Conservation (phyloP, 2,329 filamentous ascomycete genomes). For the Cadophora gregata region DNA sequence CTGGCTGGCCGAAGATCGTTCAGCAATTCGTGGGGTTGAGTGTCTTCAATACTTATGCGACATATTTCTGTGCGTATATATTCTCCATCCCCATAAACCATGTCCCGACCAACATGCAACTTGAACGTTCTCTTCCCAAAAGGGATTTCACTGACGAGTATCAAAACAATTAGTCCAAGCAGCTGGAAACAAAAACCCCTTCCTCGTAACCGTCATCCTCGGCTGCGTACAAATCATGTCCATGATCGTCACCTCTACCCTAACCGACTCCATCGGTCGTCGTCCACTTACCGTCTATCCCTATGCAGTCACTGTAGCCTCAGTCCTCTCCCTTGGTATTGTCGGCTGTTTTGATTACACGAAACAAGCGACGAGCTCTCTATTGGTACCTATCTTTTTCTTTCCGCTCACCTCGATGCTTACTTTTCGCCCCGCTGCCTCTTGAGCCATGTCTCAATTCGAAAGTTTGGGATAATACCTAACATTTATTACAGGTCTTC, state of each 20-base stretch:
- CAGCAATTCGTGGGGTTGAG: constrained; percentile 36
- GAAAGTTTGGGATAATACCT: too few relatives aligned
- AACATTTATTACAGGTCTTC: constrained; percentile 45
- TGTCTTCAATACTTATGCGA: constrained; percentile 35
- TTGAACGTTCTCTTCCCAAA: not conserved
- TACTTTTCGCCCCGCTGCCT: too few relatives aligned
- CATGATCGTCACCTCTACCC: constrained; percentile 47
- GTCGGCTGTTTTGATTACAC: constrained; percentile 50
- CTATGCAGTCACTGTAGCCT: constrained; percentile 47
- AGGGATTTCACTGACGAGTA: too few relatives aligned
- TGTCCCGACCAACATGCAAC: too few relatives aligned
- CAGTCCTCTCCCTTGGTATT: constrained; percentile 48
- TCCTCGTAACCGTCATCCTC: constrained; percentile 50
- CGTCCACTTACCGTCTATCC: constrained; percentile 50
- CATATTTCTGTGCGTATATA: constrained; percentile 28
- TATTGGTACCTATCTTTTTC: constrained; percentile 42
- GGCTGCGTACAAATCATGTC: constrained; percentile 51
- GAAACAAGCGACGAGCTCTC: constrained; percentile 44
- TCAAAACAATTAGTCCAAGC: constrained; percentile 47
- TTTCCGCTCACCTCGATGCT: not conserved
- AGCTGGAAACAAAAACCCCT: constrained; percentile 50
- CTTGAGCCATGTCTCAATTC: too few relatives aligned
- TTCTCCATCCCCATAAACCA: not conserved
- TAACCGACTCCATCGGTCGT: constrained; percentile 47
- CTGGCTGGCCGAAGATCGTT: constrained; percentile 38